Evolutionary conservation across 2,329 filamentous ascomycete genomes (phyloP).

Genomic region (Bipolaris sorokiniana): DNA sequence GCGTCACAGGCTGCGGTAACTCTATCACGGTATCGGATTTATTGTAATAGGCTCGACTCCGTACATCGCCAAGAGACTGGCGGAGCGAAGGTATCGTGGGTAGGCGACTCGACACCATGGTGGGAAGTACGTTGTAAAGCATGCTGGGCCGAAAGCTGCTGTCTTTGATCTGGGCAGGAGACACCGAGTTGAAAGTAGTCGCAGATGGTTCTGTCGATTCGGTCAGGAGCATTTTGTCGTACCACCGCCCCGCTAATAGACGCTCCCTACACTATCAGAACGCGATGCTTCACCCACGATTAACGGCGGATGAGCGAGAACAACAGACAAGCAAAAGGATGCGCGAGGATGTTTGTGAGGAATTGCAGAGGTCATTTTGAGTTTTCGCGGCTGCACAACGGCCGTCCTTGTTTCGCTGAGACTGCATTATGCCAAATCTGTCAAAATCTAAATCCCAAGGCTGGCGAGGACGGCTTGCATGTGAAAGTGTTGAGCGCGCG

Average conservation of each 20-base stretch:
- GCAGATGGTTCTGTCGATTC: slow-evolving; percentile 2
- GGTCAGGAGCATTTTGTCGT: slow-evolving; percentile 16
- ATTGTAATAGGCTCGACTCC: slow-evolving; percentile 23
- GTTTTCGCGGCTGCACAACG: slow-evolving; percentile 11
- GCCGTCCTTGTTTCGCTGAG: slow-evolving; percentile 23
- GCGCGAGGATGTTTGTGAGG: background rate
- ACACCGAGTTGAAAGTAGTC: slow-evolving; percentile 14
- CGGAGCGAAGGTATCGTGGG: slow-evolving; percentile 59
- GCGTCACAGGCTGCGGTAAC: slow-evolving; percentile 36
- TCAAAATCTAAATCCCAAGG: slow-evolving; percentile 9
- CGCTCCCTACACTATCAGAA: background rate
- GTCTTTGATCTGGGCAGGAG: slow-evolving; percentile 15
- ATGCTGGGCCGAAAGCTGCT: slow-evolving; percentile 48
- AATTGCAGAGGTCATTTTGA: slow-evolving; percentile 1
- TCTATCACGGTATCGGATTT: slow-evolving; percentile 28
- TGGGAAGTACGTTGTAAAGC: slow-evolving; percentile 62
- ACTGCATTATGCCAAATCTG: slow-evolving; percentile 18
- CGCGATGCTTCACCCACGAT: background rate
- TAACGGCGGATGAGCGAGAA: background rate
- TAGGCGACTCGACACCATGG: slow-evolving; percentile 59
- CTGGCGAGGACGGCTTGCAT: slow-evolving; percentile 19
- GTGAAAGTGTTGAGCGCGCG: slow-evolving; percentile 31
- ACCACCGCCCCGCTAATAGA: slow-evolving; percentile 19
- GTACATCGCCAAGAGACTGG: slow-evolving; percentile 40
- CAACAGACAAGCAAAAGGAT: slow-evolving; percentile 1